phyloP scores from a whole-genome alignment of 345 rosid species.

The Kandelia obovata region DNA sequence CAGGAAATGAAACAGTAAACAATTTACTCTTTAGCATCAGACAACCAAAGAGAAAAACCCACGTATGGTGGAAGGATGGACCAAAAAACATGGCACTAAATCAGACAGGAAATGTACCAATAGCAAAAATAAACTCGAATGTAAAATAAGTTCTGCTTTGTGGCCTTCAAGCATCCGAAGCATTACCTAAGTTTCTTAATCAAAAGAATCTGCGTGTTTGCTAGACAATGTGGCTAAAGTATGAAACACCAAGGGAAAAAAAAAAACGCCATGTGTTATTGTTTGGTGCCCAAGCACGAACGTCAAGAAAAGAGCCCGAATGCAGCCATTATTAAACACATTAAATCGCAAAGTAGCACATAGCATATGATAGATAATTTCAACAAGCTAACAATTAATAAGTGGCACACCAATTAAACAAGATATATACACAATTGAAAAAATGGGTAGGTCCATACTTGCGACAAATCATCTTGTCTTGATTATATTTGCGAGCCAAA shows the following conservation, averaged over 20 bases:
- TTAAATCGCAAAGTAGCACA: background rate
- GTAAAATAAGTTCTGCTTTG: background rate
- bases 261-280: background rate
- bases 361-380: background rate
- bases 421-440: background rate
- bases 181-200: too few relatives aligned
- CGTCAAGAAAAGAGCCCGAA: too few relatives aligned
- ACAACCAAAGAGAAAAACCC: too few relatives aligned
- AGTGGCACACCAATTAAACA: background rate
- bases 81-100: background rate
- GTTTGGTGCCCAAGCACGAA: too few relatives aligned
- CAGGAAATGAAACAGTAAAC: too few relatives aligned
- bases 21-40: too few relatives aligned
- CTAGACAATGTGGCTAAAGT: too few relatives aligned
- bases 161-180: too few relatives aligned
- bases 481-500: conserved; percentile 28
- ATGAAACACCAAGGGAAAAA: background rate
- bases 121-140: background rate
- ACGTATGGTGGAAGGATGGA: background rate
- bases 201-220: too few relatives aligned
- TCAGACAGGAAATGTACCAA: background rate
- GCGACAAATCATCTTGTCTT: conserved; percentile 33
- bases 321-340: too few relatives aligned
- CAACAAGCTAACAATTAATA: background rate
- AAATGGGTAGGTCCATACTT: conserved; percentile 4